Conservation (phyloP, 164 flowering plant genomes). For the Akebia trifoliata region DNA sequence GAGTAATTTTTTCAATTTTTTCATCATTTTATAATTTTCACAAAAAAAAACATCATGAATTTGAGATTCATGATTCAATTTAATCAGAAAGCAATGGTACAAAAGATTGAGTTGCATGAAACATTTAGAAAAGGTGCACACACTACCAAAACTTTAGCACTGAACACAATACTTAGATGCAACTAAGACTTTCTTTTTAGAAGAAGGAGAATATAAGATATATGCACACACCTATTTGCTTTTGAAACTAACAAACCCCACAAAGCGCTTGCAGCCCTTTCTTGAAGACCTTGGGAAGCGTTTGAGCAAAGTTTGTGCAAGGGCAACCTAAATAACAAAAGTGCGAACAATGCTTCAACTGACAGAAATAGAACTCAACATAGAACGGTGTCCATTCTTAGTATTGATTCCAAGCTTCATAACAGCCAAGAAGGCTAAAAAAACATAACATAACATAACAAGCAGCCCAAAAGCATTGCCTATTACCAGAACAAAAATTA, state of each 20-base stretch:
- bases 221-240: slow-evolving; percentile 60
- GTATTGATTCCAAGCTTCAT: no score
- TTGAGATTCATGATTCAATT: no score
- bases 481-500: no score
- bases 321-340: slow-evolving; percentile 64
- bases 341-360: slow-evolving; percentile 7
- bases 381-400: no score
- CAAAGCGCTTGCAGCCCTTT: slow-evolving; percentile 97
- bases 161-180: background rate
- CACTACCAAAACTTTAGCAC: background rate
- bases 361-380: background rate
- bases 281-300: slow-evolving; percentile 90
- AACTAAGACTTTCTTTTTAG: no score
- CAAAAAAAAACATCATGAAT: no score
- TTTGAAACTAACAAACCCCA: slow-evolving; percentile 97
- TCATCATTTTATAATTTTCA: no score
- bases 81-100: no score
- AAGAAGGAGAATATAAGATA: background rate
- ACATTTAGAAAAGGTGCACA: background rate
- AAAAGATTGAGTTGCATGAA: slow-evolving; percentile 3
- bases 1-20: no score
- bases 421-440: no score
- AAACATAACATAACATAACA: no score
- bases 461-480: no score
- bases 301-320: slow-evolving; percentile 80